Conservation (phyloP, 208 protist genomes). For the Leishmania guyanensis region DNA sequence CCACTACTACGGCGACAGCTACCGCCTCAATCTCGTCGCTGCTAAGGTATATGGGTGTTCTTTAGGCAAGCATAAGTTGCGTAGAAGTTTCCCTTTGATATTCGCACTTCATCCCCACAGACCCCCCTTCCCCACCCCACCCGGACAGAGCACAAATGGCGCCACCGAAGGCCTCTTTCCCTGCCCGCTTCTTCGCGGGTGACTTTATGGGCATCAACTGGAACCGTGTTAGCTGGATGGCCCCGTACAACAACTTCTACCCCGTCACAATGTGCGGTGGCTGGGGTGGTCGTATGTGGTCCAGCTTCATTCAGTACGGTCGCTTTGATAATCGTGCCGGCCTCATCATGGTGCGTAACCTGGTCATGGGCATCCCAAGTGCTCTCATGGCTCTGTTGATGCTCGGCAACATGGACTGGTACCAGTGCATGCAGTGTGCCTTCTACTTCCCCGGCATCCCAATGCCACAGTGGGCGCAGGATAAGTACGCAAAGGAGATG, state of each 20-base stretch:
- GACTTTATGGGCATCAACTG: constrained; percentile 90
- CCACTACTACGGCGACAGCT: background rate
- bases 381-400: constrained; percentile 67
- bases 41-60: background rate
- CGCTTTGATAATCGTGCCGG: constrained; percentile 81
- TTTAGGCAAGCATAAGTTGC: background rate
- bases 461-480: constrained; percentile 72
- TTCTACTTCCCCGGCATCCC: constrained; percentile 52
- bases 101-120: background rate
- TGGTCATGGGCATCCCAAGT: constrained; percentile 55
- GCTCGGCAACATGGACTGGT: constrained; percentile 87
- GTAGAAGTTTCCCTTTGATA: background rate
- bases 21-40: background rate
- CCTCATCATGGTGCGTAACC: constrained; percentile 65
- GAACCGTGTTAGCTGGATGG: constrained; percentile 89
- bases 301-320: constrained; percentile 86
- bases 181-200: constrained; percentile 76
- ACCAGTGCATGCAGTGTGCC: constrained; percentile 64
- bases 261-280: constrained; percentile 86
- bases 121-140: background rate
- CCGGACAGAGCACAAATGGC: constrained; percentile 41
- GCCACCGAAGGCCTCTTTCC: constrained; percentile 77
- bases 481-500: constrained; percentile 75
- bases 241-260: constrained; percentile 91
- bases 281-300: constrained; percentile 82